Evolutionary conservation across 306 rosid species (phyloP), one percentile per base, ranked within the genome.

Genomic region (Lupinus albus): DNA sequence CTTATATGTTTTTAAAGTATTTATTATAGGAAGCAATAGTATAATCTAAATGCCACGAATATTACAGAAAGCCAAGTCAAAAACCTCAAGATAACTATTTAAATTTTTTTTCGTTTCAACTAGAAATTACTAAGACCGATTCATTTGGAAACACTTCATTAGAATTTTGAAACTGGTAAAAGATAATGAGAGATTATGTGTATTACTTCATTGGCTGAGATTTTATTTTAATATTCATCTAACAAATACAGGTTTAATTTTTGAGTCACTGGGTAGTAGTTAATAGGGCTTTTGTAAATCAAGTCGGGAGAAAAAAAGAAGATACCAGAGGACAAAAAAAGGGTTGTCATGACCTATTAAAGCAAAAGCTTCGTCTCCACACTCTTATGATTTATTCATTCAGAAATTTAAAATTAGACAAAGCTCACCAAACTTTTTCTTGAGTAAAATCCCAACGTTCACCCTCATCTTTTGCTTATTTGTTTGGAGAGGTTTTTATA

Each of bases 381-480:
- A 61, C 39, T 62, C 46, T 0, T 25, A 33, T 10, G 52, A 46
- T 14, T 51, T 55, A 73, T 12, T 51, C 51, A 76, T 60, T 42
- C 46, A 52, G 41, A 45, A 64, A 28, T 75, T 58, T 41, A 60
- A 51, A 50, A 67, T 21, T 0, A 6, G 49, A 63, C 33, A 59
- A 44, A 12, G 0, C 76, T 54, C 67, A 71, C 78, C 75, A 60
- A 59, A 80, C 62, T 15, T 54, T 11, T 54, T 60, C 9, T 63
- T 47, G n/a, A 3, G 58, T 61, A 67, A 35, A 50, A 56, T 15
- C 72, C 42, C 39, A 54, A 76, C 69, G 42, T 42, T 38, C 36
- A 39, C 10, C 25, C 60, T 60, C 47, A 47, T 53, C 49, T 25
- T 25, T 47, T 11, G 13, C 18, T 57, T 56, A 62, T 46, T 71